Conservation (phyloP, 1,284 basidiomycete genomes). For the Leccinum solheimii region DNA sequence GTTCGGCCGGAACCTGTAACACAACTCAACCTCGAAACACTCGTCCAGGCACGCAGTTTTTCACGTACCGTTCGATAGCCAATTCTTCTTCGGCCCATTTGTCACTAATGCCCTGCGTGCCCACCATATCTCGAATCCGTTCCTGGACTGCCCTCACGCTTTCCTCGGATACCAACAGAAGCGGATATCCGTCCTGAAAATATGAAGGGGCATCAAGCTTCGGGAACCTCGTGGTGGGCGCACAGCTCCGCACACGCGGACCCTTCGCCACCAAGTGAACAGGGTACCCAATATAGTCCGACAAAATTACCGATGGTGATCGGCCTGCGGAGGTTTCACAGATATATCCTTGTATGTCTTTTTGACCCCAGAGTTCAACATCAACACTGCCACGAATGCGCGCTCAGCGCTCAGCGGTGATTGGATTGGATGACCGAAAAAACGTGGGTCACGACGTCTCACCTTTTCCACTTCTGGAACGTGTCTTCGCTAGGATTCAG, state of each 20-base stretch:
- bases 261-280: conserved; percentile 71
- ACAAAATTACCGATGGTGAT: conserved; percentile 53
- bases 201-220: conserved; percentile 52
- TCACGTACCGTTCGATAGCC: conserved; percentile 57
- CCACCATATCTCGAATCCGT: conserved; percentile 48
- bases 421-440: background rate
- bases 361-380: conserved; percentile 49
- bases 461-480: conserved; percentile 58
- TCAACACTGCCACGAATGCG: conserved; percentile 44
- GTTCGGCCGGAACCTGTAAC: conserved; percentile 69
- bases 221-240: conserved; percentile 55
- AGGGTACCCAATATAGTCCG: conserved; percentile 56
- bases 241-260: conserved; percentile 49
- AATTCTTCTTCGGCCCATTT: conserved; percentile 57
- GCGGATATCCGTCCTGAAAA: conserved; percentile 74
- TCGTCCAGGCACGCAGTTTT: background rate
- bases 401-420: conserved; percentile 8
- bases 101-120: conserved; percentile 56
- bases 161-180: conserved; percentile 66
- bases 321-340: conserved; percentile 43
- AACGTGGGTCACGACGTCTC: conserved; percentile 20
- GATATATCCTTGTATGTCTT: conserved; percentile 63
- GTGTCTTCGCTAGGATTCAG: conserved; percentile 51
- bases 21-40: conserved; percentile 4
- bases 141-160: conserved; percentile 52